Conservation (phyloP, 371 early-diverging fungal genomes). For the Actinomortierella wolfii region DNA sequence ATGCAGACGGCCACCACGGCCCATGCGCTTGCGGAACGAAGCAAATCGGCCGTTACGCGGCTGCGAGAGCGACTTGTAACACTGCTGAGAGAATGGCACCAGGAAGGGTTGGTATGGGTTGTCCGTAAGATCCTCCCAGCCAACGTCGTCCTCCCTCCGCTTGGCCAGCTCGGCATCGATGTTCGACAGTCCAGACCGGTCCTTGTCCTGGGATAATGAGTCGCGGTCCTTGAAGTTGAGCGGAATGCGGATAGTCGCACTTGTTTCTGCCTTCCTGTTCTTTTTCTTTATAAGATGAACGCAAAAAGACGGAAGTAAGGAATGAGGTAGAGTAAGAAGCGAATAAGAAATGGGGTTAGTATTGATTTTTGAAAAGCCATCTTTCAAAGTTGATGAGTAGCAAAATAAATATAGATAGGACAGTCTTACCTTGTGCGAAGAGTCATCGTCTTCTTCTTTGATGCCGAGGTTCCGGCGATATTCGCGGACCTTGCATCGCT, state of each 20-base stretch:
- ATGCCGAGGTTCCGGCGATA: constrained; percentile 60
- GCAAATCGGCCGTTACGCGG: constrained; percentile 28
- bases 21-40: constrained; percentile 58
- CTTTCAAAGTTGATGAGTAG: neutral
- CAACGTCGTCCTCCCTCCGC: constrained; percentile 56
- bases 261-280: constrained; percentile 42
- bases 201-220: constrained; percentile 22
- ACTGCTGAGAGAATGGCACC: constrained; percentile 38
- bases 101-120: constrained; percentile 58
- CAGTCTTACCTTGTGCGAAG: constrained; percentile 30
- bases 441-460: constrained; percentile 55
- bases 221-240: constrained; percentile 50
- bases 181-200: constrained; percentile 30
- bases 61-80: constrained; percentile 44
- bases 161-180: constrained; percentile 59
- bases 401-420: neutral
- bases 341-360: neutral
- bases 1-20: constrained; percentile 66
- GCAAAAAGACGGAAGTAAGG: neutral
- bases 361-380: neutral
- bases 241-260: constrained; percentile 62
- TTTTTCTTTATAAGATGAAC: constrained; percentile 31
- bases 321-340: neutral
- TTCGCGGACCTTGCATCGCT: constrained; percentile 58
- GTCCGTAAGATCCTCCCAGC: constrained; percentile 62